Percentiles rank a stretch among this genome's conserved stretches.
Evolutionary conservation across 805 yeast species (phyloP).

Genomic region (Candida yuanshanica): DNA sequence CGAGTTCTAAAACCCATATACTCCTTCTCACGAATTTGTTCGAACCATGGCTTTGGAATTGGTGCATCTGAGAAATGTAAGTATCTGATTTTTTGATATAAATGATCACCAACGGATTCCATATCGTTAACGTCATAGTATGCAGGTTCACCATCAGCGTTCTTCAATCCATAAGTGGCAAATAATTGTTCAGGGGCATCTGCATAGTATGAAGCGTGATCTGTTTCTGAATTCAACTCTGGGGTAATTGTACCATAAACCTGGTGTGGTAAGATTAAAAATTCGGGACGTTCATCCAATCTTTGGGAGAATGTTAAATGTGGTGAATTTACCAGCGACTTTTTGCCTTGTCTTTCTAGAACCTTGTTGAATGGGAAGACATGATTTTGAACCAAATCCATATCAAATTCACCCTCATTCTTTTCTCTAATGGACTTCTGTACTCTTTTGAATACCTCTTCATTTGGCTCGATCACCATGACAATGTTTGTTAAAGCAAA

Average conservation of each 20-base stretch:
- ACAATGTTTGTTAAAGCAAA: constrained; percentile 37
- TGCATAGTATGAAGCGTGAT: constrained; percentile 36
- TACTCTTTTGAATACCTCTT: constrained; percentile 17
- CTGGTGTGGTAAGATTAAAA: constrained; percentile 44
- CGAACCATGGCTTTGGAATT: constrained; percentile 59
- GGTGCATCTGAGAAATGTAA: constrained; percentile 66
- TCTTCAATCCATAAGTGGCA: constrained; percentile 18
- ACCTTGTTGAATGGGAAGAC: constrained; percentile 24
- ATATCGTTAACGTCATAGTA: constrained; percentile 15
- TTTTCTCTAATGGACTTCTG: constrained; percentile 23
- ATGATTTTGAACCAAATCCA: constrained; percentile 45
- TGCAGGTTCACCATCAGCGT: constrained; percentile 12
- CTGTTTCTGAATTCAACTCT: constrained; percentile 32
- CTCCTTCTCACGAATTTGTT: constrained; percentile 4
- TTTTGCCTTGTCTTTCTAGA: constrained; percentile 8
- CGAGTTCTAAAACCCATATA: constrained; percentile 15
- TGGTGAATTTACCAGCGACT: constrained; percentile 1
- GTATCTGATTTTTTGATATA: constrained; percentile 32
- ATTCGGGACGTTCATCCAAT: constrained; percentile 15
- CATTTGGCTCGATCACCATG: constrained; percentile 55
- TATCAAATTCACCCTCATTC: constrained; percentile 39
- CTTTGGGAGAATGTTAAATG: constrained; percentile 6
- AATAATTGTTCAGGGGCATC: constrained; percentile 38
- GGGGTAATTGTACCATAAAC: constrained; percentile 47
- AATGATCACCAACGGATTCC: constrained; percentile 11